phyloP scores from a whole-genome alignment of 768 basidiomycete genomes.

The Chalciporus sphaerocephalus region DNA sequence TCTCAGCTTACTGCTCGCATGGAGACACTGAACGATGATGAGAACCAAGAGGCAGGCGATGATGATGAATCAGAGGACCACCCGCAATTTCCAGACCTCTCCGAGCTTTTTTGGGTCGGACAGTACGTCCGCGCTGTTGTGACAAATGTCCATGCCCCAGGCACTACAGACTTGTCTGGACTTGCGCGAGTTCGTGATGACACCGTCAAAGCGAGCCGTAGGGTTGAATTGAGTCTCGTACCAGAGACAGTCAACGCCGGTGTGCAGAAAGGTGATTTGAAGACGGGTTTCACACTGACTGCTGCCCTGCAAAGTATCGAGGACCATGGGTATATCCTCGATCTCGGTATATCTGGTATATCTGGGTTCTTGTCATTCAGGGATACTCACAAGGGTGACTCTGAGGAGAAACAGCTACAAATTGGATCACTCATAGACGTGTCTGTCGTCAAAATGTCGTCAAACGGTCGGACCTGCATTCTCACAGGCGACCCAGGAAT shows the following conservation, averaged over 20 bases:
- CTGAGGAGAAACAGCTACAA: constrained; percentile 38
- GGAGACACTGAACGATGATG: constrained; percentile 54
- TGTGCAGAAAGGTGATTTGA: constrained; percentile 73
- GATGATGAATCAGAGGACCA: constrained; percentile 38
- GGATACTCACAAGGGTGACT: constrained; percentile 46
- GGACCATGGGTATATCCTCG: constrained; percentile 91
- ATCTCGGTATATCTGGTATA: constrained; percentile 73
- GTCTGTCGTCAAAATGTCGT: constrained; percentile 61
- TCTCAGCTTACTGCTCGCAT: constrained; percentile 69
- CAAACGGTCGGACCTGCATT: constrained; percentile 76
- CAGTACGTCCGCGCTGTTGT: constrained; percentile 84
- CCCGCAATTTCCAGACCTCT: constrained; percentile 58
- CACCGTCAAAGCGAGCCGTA: constrained; percentile 58
- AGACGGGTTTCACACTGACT: constrained; percentile 57
- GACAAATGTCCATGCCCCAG: constrained; percentile 60
- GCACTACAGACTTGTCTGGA: constrained; percentile 54
- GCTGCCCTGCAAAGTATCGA: constrained; percentile 81
- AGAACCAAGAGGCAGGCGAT: constrained; percentile 40
- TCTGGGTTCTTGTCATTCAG: constrained; percentile 84
- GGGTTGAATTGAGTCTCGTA: constrained; percentile 79
- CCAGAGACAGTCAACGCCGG: constrained; percentile 84
- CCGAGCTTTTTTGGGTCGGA: constrained; percentile 74
- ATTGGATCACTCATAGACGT: constrained; percentile 67
- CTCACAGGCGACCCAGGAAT: constrained; percentile 51
- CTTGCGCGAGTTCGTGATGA: constrained; percentile 66